Conservation (phyloP, 2,329 filamentous ascomycete species). For the Cordyceps fumosorosea region DNA sequence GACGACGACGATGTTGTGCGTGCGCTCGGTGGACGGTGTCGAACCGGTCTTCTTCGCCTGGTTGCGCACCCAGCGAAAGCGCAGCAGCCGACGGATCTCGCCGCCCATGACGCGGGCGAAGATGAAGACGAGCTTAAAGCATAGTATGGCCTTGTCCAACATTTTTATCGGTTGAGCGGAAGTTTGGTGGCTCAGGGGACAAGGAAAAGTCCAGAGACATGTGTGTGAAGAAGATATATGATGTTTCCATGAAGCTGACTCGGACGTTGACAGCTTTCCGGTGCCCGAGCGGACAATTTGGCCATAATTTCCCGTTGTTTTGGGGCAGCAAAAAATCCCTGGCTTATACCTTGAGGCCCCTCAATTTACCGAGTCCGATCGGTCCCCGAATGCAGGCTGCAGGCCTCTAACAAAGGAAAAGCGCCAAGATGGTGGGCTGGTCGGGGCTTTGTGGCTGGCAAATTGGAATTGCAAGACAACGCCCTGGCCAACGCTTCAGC, state of each 20-base stretch:
- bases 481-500: background rate
- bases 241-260: background rate
- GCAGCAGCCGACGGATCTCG: constrained; percentile 18
- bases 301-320: background rate
- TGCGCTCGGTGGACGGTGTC: constrained; percentile 17
- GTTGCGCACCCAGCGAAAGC: constrained; percentile 14
- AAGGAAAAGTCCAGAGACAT: too few relatives aligned
- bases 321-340: background rate
- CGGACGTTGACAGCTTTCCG: background rate
- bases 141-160: constrained; percentile 25
- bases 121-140: constrained; percentile 23
- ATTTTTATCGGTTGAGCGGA: constrained; percentile 11
- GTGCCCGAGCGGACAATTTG: background rate
- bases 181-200: background rate
- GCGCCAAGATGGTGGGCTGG: background rate
- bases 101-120: constrained; percentile 19
- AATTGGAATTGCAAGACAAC: background rate
- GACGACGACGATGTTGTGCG: constrained; percentile 46
- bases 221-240: background rate
- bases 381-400: background rate
- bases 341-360: background rate
- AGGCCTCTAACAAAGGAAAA: background rate
- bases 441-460: background rate
- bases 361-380: constrained; percentile 12
- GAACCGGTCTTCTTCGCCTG: constrained; percentile 13